A percentile compares a stretch with the other conserved stretches of the same genome.
Conservation (phyloP, 257 asterid genomes). For the Jaltomata sinuosa region DNA sequence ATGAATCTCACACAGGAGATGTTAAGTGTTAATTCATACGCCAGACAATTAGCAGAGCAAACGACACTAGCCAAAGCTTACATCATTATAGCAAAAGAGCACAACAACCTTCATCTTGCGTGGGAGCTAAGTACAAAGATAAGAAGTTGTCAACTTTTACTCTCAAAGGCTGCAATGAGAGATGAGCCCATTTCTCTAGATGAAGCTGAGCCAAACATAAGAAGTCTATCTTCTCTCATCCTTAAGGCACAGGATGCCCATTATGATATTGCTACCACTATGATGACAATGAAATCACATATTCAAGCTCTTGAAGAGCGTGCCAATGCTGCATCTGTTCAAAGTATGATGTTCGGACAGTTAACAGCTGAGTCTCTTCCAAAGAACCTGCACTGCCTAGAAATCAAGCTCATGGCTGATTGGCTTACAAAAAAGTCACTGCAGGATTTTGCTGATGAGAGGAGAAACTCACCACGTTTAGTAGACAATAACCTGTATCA, state of each 20-base stretch:
- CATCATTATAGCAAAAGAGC: constrained; percentile 75
- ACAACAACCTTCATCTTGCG: constrained; percentile 75
- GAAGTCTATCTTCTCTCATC: constrained; percentile 71
- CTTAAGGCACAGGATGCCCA: constrained; percentile 75
- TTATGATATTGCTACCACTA: constrained; percentile 82
- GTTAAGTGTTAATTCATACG: constrained; percentile 55
- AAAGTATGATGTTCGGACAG: constrained; percentile 62
- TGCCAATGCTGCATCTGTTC: constrained; percentile 55
- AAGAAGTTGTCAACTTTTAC: constrained; percentile 66
- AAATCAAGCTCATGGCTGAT: constrained; percentile 50
- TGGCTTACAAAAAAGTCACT: constrained; percentile 49
- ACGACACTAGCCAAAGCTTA: constrained; percentile 90
- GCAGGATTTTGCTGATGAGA: constrained; percentile 48
- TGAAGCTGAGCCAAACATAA: constrained; percentile 70
- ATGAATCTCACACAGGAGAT: constrained; percentile 54
- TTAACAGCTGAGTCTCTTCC: constrained; percentile 68
- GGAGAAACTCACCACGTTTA: constrained; percentile 60
- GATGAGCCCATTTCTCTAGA: constrained; percentile 65
- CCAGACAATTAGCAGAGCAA: constrained; percentile 81
- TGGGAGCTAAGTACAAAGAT: constrained; percentile 77
- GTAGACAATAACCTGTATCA: constrained; percentile 76
- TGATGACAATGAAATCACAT: constrained; percentile 77
- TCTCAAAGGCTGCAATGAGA: constrained; percentile 75
- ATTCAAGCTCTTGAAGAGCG: constrained; percentile 80
- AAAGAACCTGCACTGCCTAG: constrained; percentile 62